phyloP scores from a whole-genome alignment of 352 stramenopile species.

The Salisapilia sapeloensis region DNA sequence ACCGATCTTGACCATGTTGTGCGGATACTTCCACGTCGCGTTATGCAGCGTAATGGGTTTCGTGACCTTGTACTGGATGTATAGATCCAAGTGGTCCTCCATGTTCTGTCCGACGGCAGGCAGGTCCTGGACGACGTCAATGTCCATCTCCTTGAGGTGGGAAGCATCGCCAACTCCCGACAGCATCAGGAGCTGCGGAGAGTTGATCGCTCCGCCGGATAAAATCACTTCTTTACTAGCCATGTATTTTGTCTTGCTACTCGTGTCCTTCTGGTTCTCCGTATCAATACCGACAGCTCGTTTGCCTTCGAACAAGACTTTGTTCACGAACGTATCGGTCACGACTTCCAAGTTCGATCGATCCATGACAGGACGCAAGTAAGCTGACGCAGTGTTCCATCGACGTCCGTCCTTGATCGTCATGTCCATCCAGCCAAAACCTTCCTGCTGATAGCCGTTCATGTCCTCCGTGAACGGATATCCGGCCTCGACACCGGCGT shows the following conservation, averaged over 20 bases:
- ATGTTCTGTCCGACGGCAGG: constrained; percentile 77
- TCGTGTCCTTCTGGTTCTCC: constrained; percentile 41
- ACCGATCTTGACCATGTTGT: constrained; percentile 75
- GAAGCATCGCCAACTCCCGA: constrained; percentile 69
- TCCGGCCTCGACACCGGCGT: constrained; percentile 66
- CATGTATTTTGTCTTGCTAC: constrained; percentile 22
- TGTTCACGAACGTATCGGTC: constrained; percentile 72
- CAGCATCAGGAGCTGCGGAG: constrained; percentile 76
- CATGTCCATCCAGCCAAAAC: constrained; percentile 85
- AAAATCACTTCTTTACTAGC: constrained; percentile 81
- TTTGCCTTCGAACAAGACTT: constrained; percentile 70
- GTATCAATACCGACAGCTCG: constrained; percentile 59
- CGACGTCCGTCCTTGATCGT: constrained; percentile 66
- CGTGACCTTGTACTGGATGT: constrained; percentile 80
- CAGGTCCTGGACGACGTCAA: constrained; percentile 60
- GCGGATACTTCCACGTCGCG: constrained; percentile 77
- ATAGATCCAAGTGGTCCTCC: constrained; percentile 80
- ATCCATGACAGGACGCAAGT: constrained; percentile 47
- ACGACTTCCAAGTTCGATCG: constrained; percentile 58
- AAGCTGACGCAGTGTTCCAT: constrained; percentile 63
- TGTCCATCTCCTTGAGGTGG: constrained; percentile 51
- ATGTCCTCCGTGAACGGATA: constrained; percentile 82
- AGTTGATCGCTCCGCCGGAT: constrained; percentile 78
- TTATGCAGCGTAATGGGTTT: constrained; percentile 83
- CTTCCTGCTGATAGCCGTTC: constrained; percentile 81